Percentiles rank a stretch among this genome's conserved stretches.
Conservation (phyloP, 2,329 filamentous ascomycete genomes). For the Hysterium pulicare region DNA sequence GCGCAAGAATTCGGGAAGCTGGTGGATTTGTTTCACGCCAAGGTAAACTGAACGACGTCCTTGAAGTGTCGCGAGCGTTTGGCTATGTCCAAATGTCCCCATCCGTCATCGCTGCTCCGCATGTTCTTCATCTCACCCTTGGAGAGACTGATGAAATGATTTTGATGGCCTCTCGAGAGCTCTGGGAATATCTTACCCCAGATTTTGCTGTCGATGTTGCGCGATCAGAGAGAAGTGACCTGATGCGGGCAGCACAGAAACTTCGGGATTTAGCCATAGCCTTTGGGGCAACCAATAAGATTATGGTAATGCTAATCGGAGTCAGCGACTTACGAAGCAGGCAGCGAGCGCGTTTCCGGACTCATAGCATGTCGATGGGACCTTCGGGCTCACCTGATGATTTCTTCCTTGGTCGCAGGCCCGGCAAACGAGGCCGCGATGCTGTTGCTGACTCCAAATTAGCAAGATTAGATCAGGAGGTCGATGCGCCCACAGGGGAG, state of each 20-base stretch:
- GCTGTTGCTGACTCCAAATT: conserved; percentile 77
- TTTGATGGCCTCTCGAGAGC: conserved; percentile 81
- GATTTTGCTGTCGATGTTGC: conserved; percentile 91
- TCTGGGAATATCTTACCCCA: conserved; percentile 92
- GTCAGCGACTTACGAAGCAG: conserved; percentile 86
- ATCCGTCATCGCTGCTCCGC: conserved; percentile 84
- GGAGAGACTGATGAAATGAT: conserved; percentile 92
- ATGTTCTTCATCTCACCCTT: conserved; percentile 74
- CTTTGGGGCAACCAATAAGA: conserved; percentile 88
- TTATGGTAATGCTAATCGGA: conserved; percentile 99
- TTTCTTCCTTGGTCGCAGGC: conserved; percentile 59
- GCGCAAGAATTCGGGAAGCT: conserved; percentile 86
- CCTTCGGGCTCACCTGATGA: conserved; percentile 72
- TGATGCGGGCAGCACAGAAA: conserved; percentile 95
- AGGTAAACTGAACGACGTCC: conserved; percentile 85
- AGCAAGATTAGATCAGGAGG: conserved; percentile 81
- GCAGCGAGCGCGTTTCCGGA: conserved; percentile 70
- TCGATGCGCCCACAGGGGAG: conserved; percentile 85
- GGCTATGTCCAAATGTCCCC: conserved; percentile 92
- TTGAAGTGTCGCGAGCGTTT: conserved; percentile 91
- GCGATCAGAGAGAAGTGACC: conserved; percentile 76
- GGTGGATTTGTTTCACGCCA: conserved; percentile 95
- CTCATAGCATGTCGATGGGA: conserved; percentile 81
- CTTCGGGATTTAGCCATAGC: conserved; percentile 92
- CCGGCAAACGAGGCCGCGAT: conserved; percentile 57